Evolutionary conservation across 345 rosid genomes (phyloP).

Genomic region (Moricandia moricandioides): DNA sequence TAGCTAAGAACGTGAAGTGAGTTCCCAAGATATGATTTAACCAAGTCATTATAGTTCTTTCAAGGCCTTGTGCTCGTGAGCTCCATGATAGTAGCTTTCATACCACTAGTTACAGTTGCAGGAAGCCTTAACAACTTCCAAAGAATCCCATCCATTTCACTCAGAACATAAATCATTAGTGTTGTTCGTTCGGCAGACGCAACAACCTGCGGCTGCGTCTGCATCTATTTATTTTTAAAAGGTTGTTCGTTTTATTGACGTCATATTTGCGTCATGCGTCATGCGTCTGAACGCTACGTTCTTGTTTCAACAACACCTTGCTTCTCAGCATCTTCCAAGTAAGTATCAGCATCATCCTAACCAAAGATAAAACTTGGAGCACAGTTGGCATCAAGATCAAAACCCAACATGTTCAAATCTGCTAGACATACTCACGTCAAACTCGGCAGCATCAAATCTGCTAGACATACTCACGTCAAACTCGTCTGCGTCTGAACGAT

Average conservation of each 20-base stretch:
- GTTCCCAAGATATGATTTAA: conserved; percentile 90
- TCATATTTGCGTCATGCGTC: too few relatives aligned
- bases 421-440: conserved; percentile 55
- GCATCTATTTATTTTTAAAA: too few relatives aligned
- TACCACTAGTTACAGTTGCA: conserved; percentile 68
- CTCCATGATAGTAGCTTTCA: conserved; percentile 64
- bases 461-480: too few relatives aligned
- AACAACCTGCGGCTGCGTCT: too few relatives aligned
- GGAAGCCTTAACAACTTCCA: conserved; percentile 72
- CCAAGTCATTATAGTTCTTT: conserved; percentile 79
- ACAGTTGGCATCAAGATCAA: neutral
- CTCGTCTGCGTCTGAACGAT: too few relatives aligned
- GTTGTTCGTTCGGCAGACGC: too few relatives aligned
- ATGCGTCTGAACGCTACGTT: too few relatives aligned
- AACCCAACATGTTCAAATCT: neutral
- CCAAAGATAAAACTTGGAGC: conserved; percentile 18
- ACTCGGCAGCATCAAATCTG: conserved; percentile 72
- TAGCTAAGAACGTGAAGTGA: conserved; percentile 85
- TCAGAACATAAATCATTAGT: conserved; percentile 73
- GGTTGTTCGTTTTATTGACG: too few relatives aligned
- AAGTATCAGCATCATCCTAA: conserved; percentile 43
- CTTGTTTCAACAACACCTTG: conserved; percentile 41
- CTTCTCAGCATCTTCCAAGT: conserved; percentile 45
- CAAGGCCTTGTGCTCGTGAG: conserved; percentile 65
- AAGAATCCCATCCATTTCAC: conserved; percentile 84